Percentiles rank a stretch among this genome's conserved stretches.
phyloP scores from a whole-genome alignment of 208 protist species.

The Trypanosomatidae sp. region DNA sequence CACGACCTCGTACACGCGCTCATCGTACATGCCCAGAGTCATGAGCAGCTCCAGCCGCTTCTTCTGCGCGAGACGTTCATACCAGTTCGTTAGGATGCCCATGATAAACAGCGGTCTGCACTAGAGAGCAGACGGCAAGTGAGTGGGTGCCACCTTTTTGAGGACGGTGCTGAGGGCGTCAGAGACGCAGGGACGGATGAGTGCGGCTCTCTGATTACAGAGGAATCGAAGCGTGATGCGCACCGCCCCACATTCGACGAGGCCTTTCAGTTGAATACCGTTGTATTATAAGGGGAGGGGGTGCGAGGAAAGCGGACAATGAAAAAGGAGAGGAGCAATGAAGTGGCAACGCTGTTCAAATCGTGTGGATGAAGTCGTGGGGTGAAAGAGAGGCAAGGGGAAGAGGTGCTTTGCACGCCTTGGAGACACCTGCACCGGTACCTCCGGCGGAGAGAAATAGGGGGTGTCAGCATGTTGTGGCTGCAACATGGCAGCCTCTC shows the following conservation, averaged over 20 bases:
- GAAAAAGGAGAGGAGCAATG: background rate
- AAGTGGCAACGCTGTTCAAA: background rate
- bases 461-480: background rate
- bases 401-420: no score
- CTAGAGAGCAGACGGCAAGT: background rate
- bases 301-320: no score
- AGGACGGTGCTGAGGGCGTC: background rate
- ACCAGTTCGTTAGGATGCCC: conserved; percentile 58
- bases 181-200: background rate
- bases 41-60: conserved; percentile 59
- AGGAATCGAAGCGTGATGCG: background rate
- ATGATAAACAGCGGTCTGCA: conserved; percentile 23
- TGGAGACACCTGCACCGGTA: background rate
- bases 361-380: background rate
- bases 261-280: background rate
- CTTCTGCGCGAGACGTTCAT: conserved; percentile 68
- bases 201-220: background rate
- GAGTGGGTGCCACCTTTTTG: background rate
- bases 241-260: background rate
- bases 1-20: conserved; percentile 90
- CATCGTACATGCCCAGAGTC: conserved; percentile 77
- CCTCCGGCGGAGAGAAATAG: background rate
- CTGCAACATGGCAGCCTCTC: background rate
- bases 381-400: background rate
- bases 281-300: background rate